Percentiles rank a stretch among this genome's conserved stretches.
phyloP scores from a whole-genome alignment of 257 asterid species.

The Lavandula angustifolia region DNA sequence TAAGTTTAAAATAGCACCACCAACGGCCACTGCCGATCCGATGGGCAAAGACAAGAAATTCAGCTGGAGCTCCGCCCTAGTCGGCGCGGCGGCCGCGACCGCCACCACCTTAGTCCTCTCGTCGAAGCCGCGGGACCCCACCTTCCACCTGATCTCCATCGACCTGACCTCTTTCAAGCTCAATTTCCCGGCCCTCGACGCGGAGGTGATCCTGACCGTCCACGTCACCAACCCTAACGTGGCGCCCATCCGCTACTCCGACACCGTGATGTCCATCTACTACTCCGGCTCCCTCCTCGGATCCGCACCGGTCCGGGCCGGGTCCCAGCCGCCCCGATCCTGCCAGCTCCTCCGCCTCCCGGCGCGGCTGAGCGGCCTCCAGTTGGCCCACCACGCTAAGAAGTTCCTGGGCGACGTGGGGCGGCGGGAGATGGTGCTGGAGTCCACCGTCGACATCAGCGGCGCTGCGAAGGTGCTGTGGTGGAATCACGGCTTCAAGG shows the following conservation, averaged over 20 bases:
- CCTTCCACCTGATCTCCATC: slow-evolving; percentile 80
- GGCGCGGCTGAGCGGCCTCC: slow-evolving; percentile 74
- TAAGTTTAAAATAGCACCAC: not conserved
- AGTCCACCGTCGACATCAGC: slow-evolving; percentile 69
- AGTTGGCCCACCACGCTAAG: slow-evolving; percentile 73
- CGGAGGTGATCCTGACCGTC: slow-evolving; percentile 73
- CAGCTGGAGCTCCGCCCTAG: slow-evolving; percentile 85
- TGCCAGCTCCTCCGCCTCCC: slow-evolving; percentile 87
- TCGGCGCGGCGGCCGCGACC: slow-evolving; percentile 80
- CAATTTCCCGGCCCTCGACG: slow-evolving; percentile 83
- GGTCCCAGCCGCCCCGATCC: slow-evolving; percentile 86
- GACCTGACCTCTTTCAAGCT: slow-evolving; percentile 80
- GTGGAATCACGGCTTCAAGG: slow-evolving; percentile 84
- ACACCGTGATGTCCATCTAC: slow-evolving; percentile 71
- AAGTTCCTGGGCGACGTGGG: slow-evolving; percentile 67
- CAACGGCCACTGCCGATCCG: not conserved
- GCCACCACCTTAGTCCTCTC: slow-evolving; percentile 19
- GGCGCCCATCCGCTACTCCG: slow-evolving; percentile 66
- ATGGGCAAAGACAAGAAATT: slow-evolving; percentile 47
- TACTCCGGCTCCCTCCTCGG: slow-evolving; percentile 83
- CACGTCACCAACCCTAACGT: slow-evolving; percentile 95
- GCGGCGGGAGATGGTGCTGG: slow-evolving; percentile 85
- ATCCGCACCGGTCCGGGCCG: slow-evolving; percentile 71
- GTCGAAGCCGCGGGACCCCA: slow-evolving; percentile 72
- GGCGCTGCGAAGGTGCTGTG: slow-evolving; percentile 85